Evolutionary conservation across 306 rosid genomes (phyloP).

Genomic region (Amphicarpaea edgeworthii): DNA sequence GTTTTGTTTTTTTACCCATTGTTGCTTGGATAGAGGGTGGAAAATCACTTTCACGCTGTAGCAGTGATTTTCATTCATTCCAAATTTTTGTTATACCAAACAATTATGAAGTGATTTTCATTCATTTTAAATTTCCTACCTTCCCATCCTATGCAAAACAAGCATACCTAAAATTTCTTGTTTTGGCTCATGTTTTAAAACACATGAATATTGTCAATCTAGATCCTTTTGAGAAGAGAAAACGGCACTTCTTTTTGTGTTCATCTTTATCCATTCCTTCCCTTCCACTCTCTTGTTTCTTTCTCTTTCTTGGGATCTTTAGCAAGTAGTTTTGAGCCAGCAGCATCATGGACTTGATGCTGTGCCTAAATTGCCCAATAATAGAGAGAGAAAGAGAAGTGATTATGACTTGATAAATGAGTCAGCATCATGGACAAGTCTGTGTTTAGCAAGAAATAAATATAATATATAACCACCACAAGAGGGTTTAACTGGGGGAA

Average conservation of each 20-base stretch:
- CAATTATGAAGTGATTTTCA: constrained; percentile 40
- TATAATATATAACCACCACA: constrained; percentile 14
- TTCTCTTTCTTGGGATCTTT: background rate
- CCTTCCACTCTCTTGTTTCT: background rate
- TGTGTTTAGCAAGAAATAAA: constrained; percentile 13
- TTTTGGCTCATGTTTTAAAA: constrained; percentile 31
- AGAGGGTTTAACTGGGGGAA: constrained; percentile 8
- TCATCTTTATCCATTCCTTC: background rate
- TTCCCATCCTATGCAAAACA: constrained; percentile 36
- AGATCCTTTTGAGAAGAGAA: constrained; percentile 29
- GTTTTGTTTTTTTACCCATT: constrained; percentile 37
- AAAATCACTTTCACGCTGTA: constrained; percentile 46
- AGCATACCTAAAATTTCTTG: constrained; percentile 35
- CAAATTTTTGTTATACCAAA: constrained; percentile 37
- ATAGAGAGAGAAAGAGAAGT: background rate
- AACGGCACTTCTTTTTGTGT: constrained; percentile 22
- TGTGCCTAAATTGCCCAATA: background rate
- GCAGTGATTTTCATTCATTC: constrained; percentile 44
- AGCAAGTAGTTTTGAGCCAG: constrained; percentile 1
- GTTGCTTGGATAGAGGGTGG: constrained; percentile 39
- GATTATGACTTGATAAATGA: background rate
- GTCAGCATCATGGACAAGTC: constrained; percentile 4
- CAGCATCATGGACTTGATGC: background rate
- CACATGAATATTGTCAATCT: constrained; percentile 23
- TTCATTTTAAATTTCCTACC: constrained; percentile 30